phyloP scores from a whole-genome alignment of 1,139 yeast genomes.

The Scheffersomyces parashehatae region DNA sequence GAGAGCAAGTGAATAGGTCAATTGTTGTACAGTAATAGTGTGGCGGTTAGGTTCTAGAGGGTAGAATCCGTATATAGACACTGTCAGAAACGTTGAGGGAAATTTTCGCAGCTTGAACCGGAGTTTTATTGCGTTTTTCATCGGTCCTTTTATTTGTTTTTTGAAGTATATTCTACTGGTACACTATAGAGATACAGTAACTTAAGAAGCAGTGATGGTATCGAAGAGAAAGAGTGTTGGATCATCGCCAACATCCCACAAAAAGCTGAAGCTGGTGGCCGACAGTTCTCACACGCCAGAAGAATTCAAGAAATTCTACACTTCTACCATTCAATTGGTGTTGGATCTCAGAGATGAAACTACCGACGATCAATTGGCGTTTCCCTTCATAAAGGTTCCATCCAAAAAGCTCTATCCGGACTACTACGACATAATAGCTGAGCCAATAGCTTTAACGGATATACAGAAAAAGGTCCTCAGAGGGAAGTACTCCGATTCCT shows the following conservation, averaged over 20 bases:
- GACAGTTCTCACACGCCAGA: conserved; percentile 15
- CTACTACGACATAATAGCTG: conserved; percentile 63
- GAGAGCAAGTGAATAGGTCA: too few species aligned
- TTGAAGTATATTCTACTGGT: too few species aligned
- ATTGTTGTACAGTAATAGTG: too few species aligned
- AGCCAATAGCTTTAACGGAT: conserved; percentile 72
- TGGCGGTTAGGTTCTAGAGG: too few species aligned
- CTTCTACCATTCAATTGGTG: conserved; percentile 26
- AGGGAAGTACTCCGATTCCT: conserved; percentile 29
- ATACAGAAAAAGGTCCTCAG: conserved; percentile 49
- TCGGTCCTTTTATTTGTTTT: too few species aligned
- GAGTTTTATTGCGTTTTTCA: too few species aligned
- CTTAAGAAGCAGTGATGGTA: too few species aligned
- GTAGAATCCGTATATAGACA: too few species aligned
- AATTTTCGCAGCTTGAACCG: too few species aligned
- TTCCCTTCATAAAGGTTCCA: conserved; percentile 69
- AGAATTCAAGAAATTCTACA: conserved; percentile 27
- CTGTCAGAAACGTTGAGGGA: too few species aligned
- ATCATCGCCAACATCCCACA: conserved; percentile 5
- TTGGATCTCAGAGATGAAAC: conserved; percentile 31
- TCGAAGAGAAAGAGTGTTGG: conserved; percentile 8
- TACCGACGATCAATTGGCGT: conserved; percentile 38
- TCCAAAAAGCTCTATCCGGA: conserved; percentile 78
- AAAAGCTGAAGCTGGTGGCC: conserved; percentile 15
- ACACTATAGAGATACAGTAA: too few species aligned